phyloP scores from a whole-genome alignment of 768 basidiomycete genomes.

The Melanogaster broomeanus region DNA sequence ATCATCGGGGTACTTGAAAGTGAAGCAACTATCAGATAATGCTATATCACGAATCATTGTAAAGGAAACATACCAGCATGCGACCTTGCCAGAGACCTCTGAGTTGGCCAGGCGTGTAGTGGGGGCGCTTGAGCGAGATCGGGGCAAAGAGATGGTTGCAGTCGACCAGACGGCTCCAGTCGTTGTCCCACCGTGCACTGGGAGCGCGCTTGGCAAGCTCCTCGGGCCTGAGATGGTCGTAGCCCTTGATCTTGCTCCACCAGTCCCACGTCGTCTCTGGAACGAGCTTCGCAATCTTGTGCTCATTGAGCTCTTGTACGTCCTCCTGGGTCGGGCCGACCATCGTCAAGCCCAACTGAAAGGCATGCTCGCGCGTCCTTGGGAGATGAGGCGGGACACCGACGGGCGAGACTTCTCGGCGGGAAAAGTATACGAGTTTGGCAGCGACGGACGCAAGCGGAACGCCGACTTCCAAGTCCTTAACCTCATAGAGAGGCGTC shows the following conservation, averaged over 20 bases:
- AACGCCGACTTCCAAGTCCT: slow-evolving; percentile 24
- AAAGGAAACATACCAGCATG: slow-evolving; percentile 50
- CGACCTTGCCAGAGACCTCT: slow-evolving; percentile 64
- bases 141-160: slow-evolving; percentile 42
- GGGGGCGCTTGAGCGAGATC: slow-evolving; percentile 29
- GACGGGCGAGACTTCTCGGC: slow-evolving; percentile 51
- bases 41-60: background rate
- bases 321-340: slow-evolving; percentile 57
- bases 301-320: slow-evolving; percentile 55
- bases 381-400: slow-evolving; percentile 40
- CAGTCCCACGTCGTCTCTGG: slow-evolving; percentile 18
- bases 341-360: slow-evolving; percentile 23
- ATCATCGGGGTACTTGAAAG: slow-evolving; percentile 22
- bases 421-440: slow-evolving; percentile 61
- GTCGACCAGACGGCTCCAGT: slow-evolving; percentile 54
- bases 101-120: slow-evolving; percentile 53
- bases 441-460: slow-evolving; percentile 61
- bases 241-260: slow-evolving; percentile 17
- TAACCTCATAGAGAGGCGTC: slow-evolving; percentile 31
- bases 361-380: slow-evolving; percentile 32
- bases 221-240: slow-evolving; percentile 24
- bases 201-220: slow-evolving; percentile 28
- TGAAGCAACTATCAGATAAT: background rate
- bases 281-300: slow-evolving; percentile 36
- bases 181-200: slow-evolving; percentile 54